These are phyloP conservation scores for Colletotrichum sp. DNA, from an alignment of 2,329 filamentous ascomycete genomes.

Conservation along the genomic window DNA sequence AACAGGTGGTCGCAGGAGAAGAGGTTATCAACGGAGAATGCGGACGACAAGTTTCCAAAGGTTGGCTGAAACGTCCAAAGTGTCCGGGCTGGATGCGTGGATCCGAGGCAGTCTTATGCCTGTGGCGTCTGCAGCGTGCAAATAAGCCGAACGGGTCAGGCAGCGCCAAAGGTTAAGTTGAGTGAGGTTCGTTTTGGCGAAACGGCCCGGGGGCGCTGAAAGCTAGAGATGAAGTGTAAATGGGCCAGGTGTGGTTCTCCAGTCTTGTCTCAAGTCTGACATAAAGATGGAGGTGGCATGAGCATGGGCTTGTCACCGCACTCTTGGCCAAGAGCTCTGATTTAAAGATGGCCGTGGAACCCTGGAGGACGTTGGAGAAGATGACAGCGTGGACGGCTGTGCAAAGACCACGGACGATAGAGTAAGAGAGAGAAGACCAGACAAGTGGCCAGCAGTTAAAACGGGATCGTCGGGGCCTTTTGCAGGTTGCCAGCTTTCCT, in stretches of 20 bases:
- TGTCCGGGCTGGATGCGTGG: neutral
- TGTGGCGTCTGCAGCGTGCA: neutral
- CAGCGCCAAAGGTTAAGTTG: neutral
- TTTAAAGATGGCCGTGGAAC: neutral
- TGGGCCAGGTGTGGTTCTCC: neutral
- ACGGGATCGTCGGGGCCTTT: constrained; percentile 9
- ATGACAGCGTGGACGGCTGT: neutral
- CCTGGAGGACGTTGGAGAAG: neutral
- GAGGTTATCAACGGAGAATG: neutral
- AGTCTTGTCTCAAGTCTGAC: constrained; percentile 3
- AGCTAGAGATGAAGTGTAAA: constrained; percentile 3
- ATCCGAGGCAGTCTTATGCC: neutral
- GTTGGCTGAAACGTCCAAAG: constrained; percentile 12
- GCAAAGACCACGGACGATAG: neutral
- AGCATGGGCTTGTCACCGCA: neutral
- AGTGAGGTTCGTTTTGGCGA: constrained; percentile 10
- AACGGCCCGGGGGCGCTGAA: constrained; percentile 9
- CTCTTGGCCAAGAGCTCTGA: neutral
- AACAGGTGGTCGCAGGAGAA: neutral
- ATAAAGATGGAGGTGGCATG: neutral
- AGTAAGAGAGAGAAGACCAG: neutral
- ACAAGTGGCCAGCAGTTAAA: neutral
- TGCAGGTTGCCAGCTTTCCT: neutral
- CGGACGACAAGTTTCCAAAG: constrained; percentile 15
- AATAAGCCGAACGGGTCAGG: neutral